Percentiles rank a stretch among this genome's conserved stretches.
phyloP scores from a whole-genome alignment of 2,329 filamentous ascomycete genomes.

The Ascomycota sp. region DNA sequence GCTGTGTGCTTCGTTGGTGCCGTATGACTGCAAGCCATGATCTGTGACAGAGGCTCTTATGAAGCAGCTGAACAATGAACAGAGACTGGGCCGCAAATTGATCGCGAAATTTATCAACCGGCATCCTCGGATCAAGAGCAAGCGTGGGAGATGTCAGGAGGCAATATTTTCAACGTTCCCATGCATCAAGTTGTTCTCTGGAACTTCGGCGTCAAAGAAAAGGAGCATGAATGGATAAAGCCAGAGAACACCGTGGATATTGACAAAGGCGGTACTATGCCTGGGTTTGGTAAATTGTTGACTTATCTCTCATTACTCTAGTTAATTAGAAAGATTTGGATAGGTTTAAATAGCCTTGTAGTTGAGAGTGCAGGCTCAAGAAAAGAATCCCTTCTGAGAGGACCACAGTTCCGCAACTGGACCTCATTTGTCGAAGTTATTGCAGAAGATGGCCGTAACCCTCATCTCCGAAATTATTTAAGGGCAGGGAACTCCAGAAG shows the following conservation, averaged over 20 bases:
- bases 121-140: not conserved
- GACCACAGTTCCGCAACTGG: not conserved
- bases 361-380: not conserved
- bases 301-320: not conserved
- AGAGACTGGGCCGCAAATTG: not conserved
- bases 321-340: not conserved
- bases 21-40: no score
- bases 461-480: not conserved
- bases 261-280: not conserved
- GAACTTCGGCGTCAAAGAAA: not conserved
- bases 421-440: not conserved
- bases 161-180: not conserved
- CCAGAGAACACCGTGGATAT: not conserved
- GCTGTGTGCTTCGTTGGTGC: no score
- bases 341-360: not conserved
- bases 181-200: not conserved
- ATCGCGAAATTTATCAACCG: not conserved
- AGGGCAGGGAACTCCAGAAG: no score
- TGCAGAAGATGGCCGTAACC: not conserved
- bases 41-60: no score
- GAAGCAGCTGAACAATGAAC: not conserved
- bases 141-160: not conserved
- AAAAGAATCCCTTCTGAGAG: not conserved
- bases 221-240: not conserved
- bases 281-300: not conserved